phyloP scores from a whole-genome alignment of 2,329 filamentous ascomycete species.

The Sclerotinia trifoliorum region DNA sequence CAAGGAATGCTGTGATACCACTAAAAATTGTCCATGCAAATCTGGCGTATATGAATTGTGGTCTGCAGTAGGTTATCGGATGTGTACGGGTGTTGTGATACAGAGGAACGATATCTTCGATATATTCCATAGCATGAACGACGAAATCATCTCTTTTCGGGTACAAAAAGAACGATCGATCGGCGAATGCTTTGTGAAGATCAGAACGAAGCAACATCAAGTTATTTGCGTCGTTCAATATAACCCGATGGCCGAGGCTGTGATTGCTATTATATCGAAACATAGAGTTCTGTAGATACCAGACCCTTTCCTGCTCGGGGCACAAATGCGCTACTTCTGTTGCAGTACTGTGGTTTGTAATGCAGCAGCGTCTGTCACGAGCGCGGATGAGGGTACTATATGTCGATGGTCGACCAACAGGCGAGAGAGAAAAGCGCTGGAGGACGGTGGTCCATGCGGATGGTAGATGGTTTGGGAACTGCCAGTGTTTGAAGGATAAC shows the following conservation, averaged over 20 bases:
- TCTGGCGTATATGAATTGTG: not conserved
- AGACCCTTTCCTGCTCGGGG: not conserved
- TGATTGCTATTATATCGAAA: not conserved
- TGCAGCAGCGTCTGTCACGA: not conserved
- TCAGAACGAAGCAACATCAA: not conserved
- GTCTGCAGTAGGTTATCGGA: not conserved
- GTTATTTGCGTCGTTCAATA: not conserved
- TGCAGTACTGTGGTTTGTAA: not conserved
- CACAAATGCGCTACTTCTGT: not conserved
- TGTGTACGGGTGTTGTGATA: not conserved
- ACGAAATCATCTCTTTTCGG: not conserved
- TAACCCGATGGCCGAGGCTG: not conserved
- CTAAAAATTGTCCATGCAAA: not conserved
- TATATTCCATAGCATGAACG: not conserved
- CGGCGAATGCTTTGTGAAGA: not conserved
- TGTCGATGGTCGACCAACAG: not conserved
- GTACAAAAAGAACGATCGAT: not conserved
- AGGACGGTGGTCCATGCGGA: not conserved
- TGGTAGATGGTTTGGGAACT: not conserved
- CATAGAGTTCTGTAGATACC: not conserved
- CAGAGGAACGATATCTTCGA: not conserved
- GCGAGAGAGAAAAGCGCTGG: not conserved
- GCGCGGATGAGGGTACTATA: not conserved
- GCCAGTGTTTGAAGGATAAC: not conserved
- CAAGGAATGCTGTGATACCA: too few species aligned